These are phyloP conservation scores for Nannochloropsis salina DNA, from an alignment of 108 stramenopile species.

Conservation along the genomic window DNA sequence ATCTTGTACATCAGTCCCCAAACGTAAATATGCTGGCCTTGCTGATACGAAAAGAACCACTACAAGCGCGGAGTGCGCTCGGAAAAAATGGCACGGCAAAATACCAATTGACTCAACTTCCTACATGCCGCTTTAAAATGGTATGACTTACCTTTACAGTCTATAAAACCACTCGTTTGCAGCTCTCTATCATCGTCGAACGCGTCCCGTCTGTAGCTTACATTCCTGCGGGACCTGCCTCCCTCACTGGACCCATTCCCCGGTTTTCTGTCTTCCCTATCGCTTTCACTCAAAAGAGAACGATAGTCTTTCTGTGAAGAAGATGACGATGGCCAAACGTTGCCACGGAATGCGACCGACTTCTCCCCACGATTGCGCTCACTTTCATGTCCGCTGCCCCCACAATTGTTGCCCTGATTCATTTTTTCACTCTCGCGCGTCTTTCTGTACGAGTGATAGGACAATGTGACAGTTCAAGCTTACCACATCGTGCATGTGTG, in stretches of 20 bases:
- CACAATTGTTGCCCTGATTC: background rate
- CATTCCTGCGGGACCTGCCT: background rate
- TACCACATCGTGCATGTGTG: no score
- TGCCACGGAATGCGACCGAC: constrained; percentile 6
- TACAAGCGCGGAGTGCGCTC: no score
- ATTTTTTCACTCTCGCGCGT: no score
- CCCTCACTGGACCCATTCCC: background rate
- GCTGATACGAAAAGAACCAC: no score
- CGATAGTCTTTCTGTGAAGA: background rate
- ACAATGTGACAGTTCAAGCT: no score
- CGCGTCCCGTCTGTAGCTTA: background rate
- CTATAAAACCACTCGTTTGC: background rate
- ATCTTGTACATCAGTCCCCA: no score
- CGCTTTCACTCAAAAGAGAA: background rate
- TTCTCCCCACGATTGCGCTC: background rate
- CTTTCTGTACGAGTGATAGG: no score
- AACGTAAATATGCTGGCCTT: no score
- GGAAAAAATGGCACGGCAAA: no score
- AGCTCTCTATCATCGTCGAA: background rate
- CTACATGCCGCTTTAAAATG: no score
- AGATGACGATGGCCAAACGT: background rate
- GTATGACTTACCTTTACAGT: background rate
- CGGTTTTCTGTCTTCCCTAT: background rate
- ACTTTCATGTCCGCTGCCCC: background rate
- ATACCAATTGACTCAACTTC: no score